These are phyloP conservation scores for Colletotrichum musicola DNA, from an alignment of 2,329 filamentous ascomycete species.

Conservation along the genomic window DNA sequence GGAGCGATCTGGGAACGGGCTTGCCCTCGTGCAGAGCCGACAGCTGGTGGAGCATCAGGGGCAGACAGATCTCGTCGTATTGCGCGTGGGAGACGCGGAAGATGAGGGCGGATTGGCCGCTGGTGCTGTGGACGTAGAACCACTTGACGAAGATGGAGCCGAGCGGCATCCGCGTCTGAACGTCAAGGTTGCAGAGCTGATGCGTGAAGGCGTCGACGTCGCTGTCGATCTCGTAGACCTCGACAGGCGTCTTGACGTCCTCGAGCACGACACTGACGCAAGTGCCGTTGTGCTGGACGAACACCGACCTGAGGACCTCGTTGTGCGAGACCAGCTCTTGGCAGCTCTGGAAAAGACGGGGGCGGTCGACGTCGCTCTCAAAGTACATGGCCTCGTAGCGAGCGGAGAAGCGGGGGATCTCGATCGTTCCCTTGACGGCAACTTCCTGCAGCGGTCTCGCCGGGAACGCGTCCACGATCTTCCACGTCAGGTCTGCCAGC, in stretches of 20 bases:
- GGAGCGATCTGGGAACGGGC: slow-evolving; percentile 48
- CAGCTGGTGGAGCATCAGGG: slow-evolving; percentile 71
- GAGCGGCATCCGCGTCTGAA: slow-evolving; percentile 66
- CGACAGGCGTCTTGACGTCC: slow-evolving; percentile 63
- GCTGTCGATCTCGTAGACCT: slow-evolving; percentile 64
- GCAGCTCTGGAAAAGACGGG: slow-evolving; percentile 63
- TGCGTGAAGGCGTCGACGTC: slow-evolving; percentile 64
- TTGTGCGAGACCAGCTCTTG: slow-evolving; percentile 69
- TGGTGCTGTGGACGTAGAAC: slow-evolving; percentile 59
- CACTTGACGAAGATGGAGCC: slow-evolving; percentile 73
- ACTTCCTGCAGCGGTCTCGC: slow-evolving; percentile 70
- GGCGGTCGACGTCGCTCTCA: slow-evolving; percentile 61
- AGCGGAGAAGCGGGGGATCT: slow-evolving; percentile 70
- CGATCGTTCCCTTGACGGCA: slow-evolving; percentile 69
- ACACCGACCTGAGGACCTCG: slow-evolving; percentile 76
- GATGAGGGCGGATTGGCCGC: slow-evolving; percentile 58
- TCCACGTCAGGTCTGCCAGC: slow-evolving; percentile 63
- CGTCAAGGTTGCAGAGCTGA: slow-evolving; percentile 67
- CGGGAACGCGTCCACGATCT: slow-evolving; percentile 68
- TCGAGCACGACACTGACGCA: slow-evolving; percentile 71
- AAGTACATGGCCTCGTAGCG: slow-evolving; percentile 76
- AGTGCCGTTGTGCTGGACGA: slow-evolving; percentile 63
- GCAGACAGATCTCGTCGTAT: slow-evolving; percentile 77
- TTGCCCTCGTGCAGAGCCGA: slow-evolving; percentile 61
- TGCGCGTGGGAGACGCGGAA: slow-evolving; percentile 77